Percentiles rank a stretch among this genome's conserved stretches.
Evolutionary conservation across 495 filamentous ascomycete genomes (phyloP).

Genomic region (Bryoglossum gracile): DNA sequence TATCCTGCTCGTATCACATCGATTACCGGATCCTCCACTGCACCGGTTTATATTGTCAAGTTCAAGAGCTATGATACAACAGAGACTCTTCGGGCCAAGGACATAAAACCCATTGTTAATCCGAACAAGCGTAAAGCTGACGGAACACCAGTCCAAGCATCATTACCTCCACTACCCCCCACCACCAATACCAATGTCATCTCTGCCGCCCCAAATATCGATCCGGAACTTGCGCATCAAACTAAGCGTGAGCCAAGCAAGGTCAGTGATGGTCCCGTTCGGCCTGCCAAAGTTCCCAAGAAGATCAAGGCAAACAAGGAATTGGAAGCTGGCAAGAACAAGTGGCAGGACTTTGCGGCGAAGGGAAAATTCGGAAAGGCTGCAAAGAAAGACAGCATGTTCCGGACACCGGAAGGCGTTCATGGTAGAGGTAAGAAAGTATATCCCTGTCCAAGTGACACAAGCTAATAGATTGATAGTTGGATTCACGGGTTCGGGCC

Average conservation of each 20-base stretch:
- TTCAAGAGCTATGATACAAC: conserved; percentile 87
- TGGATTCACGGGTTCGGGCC: conserved; percentile 91
- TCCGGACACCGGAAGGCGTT: conserved; percentile 79
- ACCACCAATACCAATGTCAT: conserved; percentile 55
- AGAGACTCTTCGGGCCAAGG: conserved; percentile 76
- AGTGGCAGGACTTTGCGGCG: conserved; percentile 85
- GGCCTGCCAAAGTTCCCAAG: conserved; percentile 59
- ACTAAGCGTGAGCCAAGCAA: conserved; percentile 59
- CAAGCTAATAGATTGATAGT: conserved; percentile 46
- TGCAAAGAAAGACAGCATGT: conserved; percentile 94
- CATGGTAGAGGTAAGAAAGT: conserved; percentile 66
- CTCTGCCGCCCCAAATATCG: conserved; percentile 79
- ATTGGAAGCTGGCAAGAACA: conserved; percentile 81
- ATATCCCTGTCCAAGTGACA: background rate
- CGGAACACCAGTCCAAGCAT: conserved; percentile 51
- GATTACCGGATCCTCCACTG: conserved; percentile 80
- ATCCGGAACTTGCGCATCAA: conserved; percentile 67
- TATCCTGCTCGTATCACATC: conserved; percentile 91
- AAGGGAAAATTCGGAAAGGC: conserved; percentile 72
- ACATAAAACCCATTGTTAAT: conserved; percentile 68
- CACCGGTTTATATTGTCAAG: conserved; percentile 86
- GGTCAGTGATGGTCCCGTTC: conserved; percentile 55
- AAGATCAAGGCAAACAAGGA: conserved; percentile 89
- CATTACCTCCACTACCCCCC: conserved; percentile 34
- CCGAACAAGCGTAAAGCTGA: conserved; percentile 88